Evolutionary conservation across 2,329 filamentous ascomycete genomes (phyloP), one percentile per base, ranked within the genome.

Genomic region (Stachybotrys elegans): DNA sequence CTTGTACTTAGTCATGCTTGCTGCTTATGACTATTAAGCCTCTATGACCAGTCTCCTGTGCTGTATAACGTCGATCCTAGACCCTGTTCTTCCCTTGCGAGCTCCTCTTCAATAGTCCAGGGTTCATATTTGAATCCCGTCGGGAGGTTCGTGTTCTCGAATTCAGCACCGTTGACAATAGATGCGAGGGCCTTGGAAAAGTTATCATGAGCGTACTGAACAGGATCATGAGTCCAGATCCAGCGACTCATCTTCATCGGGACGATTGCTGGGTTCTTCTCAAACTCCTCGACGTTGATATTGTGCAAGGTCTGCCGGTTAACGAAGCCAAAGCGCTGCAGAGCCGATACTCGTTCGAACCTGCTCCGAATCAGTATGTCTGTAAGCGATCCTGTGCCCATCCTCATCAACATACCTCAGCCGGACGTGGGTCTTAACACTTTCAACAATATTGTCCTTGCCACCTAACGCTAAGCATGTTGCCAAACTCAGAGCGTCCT

Each of bases 401-500:
- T 29, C 9, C 25, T 35, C 13, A 17, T 8, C 14, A 16, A 7
- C n/a, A 17, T 35, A 35, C 31, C 31, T 35, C 8, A 35, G 8
- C n/a, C 8, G 31, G 19, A 35, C 31, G n/a, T 35, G 31, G 14
- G 31, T 35, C 31, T 35, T 35, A 13, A 35, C 31, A 17, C 31
- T 35, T 16, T 35, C 31, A 6, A 35, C 31, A 35, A 35, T 17
- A 8, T 16, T 35, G 31, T 8, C 19, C 19, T 42, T 44, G 0
- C 46, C 47, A 4, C 34, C 46, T 0, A 53, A 43, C 4, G 42
- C 40, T 25, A 55, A 27, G 22, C 51, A 55, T 6, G 49, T 43
- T 4, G 50, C 51, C 0, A 54, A 35, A 9, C 46, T 49, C 7
- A 51, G 29, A 6, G 46, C 51, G 27, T 54, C 53, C 23, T 56